phyloP scores from a whole-genome alignment of 2,329 filamentous ascomycete species.

The Ascochyta rabiei region DNA sequence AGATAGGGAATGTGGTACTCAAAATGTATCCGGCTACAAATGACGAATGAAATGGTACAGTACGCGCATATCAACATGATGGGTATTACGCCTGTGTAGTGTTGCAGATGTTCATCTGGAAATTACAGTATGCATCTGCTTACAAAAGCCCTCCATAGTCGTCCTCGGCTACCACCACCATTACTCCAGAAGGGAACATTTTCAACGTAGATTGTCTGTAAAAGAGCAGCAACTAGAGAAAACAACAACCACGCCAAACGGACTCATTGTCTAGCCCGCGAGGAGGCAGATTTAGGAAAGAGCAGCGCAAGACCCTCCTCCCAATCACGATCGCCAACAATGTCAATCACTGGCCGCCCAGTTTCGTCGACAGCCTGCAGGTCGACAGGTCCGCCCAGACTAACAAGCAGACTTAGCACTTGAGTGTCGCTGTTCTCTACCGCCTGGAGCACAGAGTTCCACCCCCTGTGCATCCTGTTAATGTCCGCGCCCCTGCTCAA shows the following conservation, averaged over 20 bases:
- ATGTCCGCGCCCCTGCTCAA: slow-evolving; percentile 69
- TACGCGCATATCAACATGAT: background rate
- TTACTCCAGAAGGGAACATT: background rate
- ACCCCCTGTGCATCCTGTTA: slow-evolving; percentile 57
- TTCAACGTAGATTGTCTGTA: background rate
- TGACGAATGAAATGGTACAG: background rate
- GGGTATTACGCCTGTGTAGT: background rate
- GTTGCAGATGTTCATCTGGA: background rate
- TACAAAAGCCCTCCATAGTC: background rate
- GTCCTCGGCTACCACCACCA: background rate
- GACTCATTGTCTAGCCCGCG: background rate
- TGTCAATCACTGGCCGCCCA: slow-evolving; percentile 36
- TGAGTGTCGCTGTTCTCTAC: slow-evolving; percentile 42
- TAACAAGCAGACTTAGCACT: slow-evolving; percentile 36
- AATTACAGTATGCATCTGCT: background rate
- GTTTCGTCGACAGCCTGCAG: slow-evolving; percentile 35
- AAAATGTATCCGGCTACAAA: background rate
- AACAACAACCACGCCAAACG: background rate
- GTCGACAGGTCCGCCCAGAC: slow-evolving; percentile 38
- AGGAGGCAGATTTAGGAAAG: slow-evolving; percentile 25
- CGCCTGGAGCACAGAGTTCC: slow-evolving; percentile 42
- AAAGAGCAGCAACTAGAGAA: background rate
- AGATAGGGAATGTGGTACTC: too few species aligned
- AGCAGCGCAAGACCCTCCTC: slow-evolving; percentile 41
- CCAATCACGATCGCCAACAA: slow-evolving; percentile 42